Percentiles rank a stretch among this genome's conserved stretches.
These are phyloP conservation scores for Plasmodium berghei DNA, from an alignment of 169 alveolate species.

Conservation along the genomic window DNA sequence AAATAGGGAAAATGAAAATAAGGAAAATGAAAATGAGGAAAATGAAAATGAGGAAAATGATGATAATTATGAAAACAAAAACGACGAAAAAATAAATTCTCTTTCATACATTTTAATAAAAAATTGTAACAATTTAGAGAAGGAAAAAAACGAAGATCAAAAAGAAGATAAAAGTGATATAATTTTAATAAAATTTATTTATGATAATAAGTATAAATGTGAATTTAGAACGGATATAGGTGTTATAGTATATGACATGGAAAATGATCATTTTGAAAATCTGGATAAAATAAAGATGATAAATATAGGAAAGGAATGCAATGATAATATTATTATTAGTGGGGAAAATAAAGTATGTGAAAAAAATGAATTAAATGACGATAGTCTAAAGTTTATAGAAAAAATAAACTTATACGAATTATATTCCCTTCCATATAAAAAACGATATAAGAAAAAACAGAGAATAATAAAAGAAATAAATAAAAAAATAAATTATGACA, in stretches of 20 bases:
- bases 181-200: constrained; percentile 42
- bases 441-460: constrained; percentile 56
- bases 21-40: neutral
- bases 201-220: constrained; percentile 42
- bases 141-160: constrained; percentile 6
- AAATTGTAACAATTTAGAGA: neutral
- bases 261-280: neutral
- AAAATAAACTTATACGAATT: constrained; percentile 17
- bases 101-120: constrained; percentile 25
- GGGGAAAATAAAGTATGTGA: neutral
- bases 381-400: neutral
- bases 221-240: constrained; percentile 68
- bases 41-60: neutral
- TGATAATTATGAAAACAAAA: neutral
- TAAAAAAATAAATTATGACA: neutral
- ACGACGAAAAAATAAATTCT: constrained; percentile 1
- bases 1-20: no score
- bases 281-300: neutral
- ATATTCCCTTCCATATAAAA: constrained; percentile 33
- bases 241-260: constrained; percentile 33
- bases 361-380: neutral
- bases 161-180: constrained; percentile 3
- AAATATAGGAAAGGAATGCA: neutral
- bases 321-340: neutral
- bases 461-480: constrained; percentile 31